A percentile compares a stretch with the other conserved stretches of the same genome.
Evolutionary conservation across 2,329 filamentous ascomycete species (phyloP).

Genomic region (Scopulariopsis brevicaulis): DNA sequence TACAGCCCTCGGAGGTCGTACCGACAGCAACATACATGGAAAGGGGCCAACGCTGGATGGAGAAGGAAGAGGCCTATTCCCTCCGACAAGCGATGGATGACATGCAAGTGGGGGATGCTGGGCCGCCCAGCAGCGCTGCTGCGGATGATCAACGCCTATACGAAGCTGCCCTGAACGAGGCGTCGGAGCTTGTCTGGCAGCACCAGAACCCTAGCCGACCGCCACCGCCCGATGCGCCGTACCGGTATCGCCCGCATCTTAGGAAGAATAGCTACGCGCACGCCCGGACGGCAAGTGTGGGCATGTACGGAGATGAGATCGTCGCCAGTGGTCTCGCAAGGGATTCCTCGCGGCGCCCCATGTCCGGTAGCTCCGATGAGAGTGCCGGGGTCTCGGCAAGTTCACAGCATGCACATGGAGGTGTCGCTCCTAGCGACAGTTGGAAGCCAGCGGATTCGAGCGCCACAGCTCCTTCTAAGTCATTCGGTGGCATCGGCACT

Average conservation of each 20-base stretch:
- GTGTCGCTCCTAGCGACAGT: constrained; percentile 13
- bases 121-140: constrained; percentile 11
- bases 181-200: constrained; percentile 67
- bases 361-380: constrained; percentile 40
- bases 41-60: constrained; percentile 65
- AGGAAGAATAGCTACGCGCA: constrained; percentile 62
- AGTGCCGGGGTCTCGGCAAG: constrained; percentile 18
- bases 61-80: constrained; percentile 64
- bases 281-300: constrained; percentile 49
- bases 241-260: constrained; percentile 57
- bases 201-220: constrained; percentile 48
- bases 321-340: constrained; percentile 33
- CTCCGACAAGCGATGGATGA: constrained; percentile 63
- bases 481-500: background rate
- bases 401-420: background rate
- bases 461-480: background rate
- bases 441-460: background rate
- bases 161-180: constrained; percentile 62
- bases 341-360: constrained; percentile 28
- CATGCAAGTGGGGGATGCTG: constrained; percentile 41
- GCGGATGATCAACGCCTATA: constrained; percentile 54
- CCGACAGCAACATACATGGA: constrained; percentile 62
- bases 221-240: constrained; percentile 50
- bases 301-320: constrained; percentile 34
- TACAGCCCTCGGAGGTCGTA: constrained; percentile 50